phyloP scores from a whole-genome alignment of 345 rosid genomes.

The Dipteronia sinensis region DNA sequence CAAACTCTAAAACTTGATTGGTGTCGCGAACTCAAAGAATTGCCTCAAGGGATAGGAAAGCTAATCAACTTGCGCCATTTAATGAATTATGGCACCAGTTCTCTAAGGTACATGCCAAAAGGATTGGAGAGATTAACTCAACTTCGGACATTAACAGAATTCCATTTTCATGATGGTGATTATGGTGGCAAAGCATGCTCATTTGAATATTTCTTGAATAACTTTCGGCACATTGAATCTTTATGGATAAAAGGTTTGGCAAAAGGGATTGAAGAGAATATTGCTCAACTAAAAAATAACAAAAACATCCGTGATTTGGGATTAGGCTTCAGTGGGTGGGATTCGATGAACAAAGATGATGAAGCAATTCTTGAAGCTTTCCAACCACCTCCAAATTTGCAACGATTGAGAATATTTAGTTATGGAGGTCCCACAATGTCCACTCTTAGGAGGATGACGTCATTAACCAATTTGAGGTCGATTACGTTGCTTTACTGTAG shows the following conservation, averaged over 20 bases:
- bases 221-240: neutral
- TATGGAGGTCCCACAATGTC: neutral
- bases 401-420: neutral
- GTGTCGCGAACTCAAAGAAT: neutral
- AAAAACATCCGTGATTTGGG: neutral
- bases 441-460: neutral
- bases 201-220: neutral
- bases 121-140: constrained; percentile 10
- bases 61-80: constrained; percentile 11
- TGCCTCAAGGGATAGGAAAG: constrained; percentile 13
- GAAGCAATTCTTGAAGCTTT: neutral
- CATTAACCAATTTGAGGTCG: neutral
- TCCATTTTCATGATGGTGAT: neutral
- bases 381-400: neutral
- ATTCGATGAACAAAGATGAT: neutral
- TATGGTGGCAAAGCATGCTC: neutral
- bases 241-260: neutral
- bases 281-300: neutral
- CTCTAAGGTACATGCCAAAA: constrained; percentile 8
- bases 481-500: fast-evolving
- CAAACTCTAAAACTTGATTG: neutral
- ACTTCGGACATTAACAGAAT: constrained; percentile 5
- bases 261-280: neutral
- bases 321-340: neutral
- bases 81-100: neutral